Percentiles rank a stretch among this genome's conserved stretches.
These are phyloP conservation scores for Yarrowia sp. DNA, from an alignment of 805 yeast species.

Conservation along the genomic window DNA sequence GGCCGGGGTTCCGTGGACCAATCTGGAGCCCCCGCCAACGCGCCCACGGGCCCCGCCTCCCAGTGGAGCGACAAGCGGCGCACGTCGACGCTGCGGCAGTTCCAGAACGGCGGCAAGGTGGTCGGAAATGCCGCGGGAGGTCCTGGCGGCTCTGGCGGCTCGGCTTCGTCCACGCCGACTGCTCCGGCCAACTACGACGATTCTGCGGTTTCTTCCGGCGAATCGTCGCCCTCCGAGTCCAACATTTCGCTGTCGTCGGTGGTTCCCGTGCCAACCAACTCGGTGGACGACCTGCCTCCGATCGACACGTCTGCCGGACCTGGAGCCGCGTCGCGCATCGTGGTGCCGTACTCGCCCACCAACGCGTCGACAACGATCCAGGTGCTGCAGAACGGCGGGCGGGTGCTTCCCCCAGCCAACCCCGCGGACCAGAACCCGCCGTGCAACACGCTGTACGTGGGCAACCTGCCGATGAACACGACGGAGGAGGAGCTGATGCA, in stretches of 20 bases:
- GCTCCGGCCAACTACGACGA: conserved; percentile 32
- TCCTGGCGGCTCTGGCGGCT: too few species aligned
- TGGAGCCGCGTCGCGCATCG: conserved; percentile 42
- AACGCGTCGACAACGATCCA: conserved; percentile 49
- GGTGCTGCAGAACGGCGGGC: conserved; percentile 52
- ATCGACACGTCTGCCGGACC: conserved; percentile 38
- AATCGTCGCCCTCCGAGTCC: conserved; percentile 33
- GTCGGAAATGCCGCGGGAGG: background rate
- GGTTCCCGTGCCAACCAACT: conserved; percentile 32
- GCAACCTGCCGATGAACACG: conserved; percentile 96
- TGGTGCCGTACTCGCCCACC: conserved; percentile 48
- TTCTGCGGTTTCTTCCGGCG: conserved; percentile 16
- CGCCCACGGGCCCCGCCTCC: conserved; percentile 39
- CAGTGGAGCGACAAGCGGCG: conserved; percentile 39
- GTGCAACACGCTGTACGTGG: conserved; percentile 95
- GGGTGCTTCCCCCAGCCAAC: conserved; percentile 66
- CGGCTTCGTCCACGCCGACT: conserved; percentile 5
- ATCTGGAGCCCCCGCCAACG: conserved; percentile 23
- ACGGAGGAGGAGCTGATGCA: conserved; percentile 90
- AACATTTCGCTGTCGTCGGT: conserved; percentile 20
- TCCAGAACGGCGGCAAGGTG: conserved; percentile 31
- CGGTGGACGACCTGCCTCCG: conserved; percentile 35
- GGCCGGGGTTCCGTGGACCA: too few species aligned
- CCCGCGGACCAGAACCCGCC: conserved; percentile 99
- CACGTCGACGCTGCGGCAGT: conserved; percentile 29